phyloP scores from a whole-genome alignment of 108 stramenopile genomes.

The Discostella stelligeroides region DNA sequence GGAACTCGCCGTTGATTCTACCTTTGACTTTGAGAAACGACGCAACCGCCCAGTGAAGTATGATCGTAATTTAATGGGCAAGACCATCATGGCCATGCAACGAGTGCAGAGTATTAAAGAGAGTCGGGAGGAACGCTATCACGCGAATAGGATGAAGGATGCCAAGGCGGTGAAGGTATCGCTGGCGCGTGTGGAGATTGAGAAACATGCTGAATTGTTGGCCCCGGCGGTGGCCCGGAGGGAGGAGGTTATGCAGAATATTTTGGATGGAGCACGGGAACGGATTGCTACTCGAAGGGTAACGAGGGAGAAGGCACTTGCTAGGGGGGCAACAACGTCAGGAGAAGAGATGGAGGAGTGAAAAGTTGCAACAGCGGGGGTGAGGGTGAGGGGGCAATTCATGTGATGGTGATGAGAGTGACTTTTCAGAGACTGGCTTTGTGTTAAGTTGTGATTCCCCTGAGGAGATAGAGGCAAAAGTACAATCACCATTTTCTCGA shows the following conservation, averaged over 20 bases:
- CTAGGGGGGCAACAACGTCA: slow-evolving; percentile 14
- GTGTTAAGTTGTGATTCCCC: too few species aligned
- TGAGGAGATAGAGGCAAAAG: too few species aligned
- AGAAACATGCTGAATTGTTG: slow-evolving; percentile 86
- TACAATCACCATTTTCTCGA: too few species aligned
- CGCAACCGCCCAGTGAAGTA: slow-evolving; percentile 98
- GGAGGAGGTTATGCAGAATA: slow-evolving; percentile 89
- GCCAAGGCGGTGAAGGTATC: slow-evolving; percentile 85
- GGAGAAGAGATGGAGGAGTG: slow-evolving; percentile 49
- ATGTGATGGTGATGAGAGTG: too few species aligned
- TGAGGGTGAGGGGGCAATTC: background rate
- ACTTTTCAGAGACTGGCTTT: too few species aligned
- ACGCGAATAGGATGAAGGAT: slow-evolving; percentile 90
- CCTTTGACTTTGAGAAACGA: slow-evolving; percentile 99
- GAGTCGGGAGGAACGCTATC: slow-evolving; percentile 78
- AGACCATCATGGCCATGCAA: slow-evolving; percentile 98
- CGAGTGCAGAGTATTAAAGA: slow-evolving; percentile 90
- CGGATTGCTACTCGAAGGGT: slow-evolving; percentile 85
- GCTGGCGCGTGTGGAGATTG: slow-evolving; percentile 90
- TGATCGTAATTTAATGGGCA: slow-evolving; percentile 95
- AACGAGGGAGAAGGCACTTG: slow-evolving; percentile 39
- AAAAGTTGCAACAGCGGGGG: background rate
- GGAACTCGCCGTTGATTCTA: slow-evolving; percentile 95
- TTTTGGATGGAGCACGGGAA: slow-evolving; percentile 78
- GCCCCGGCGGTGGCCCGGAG: slow-evolving; percentile 85